phyloP scores from a whole-genome alignment of 176 grass and related monocot species.

The Tillandsia leiboldiana region DNA sequence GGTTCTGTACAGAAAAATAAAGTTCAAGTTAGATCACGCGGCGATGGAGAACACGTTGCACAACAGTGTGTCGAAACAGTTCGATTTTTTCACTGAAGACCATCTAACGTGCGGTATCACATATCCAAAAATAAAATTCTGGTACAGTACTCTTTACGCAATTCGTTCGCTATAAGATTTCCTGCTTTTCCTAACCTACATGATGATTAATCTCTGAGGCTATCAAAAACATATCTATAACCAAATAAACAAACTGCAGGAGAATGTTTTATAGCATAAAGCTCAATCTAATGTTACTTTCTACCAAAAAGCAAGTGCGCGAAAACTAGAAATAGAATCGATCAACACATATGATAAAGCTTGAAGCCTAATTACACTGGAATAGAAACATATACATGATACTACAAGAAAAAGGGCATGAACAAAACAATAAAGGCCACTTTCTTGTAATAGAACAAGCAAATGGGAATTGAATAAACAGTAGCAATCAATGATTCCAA shows the following conservation, averaged over 20 bases:
- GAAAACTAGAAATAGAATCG: too few species aligned
- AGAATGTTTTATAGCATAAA: not conserved
- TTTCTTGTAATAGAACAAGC: conserved; percentile 5
- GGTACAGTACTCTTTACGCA: too few species aligned
- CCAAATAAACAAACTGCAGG: not conserved
- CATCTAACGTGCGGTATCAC: too few species aligned
- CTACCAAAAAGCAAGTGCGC: not conserved
- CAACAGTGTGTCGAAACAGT: conserved; percentile 5
- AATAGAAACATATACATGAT: not conserved
- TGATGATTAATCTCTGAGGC: too few species aligned
- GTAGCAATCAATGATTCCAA: not conserved
- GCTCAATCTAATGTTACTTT: not conserved
- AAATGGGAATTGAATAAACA: conserved; percentile 31
- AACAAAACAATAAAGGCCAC: not conserved
- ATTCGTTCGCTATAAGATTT: too few species aligned
- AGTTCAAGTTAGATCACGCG: not conserved
- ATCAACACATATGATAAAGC: not conserved
- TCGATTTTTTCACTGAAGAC: not conserved
- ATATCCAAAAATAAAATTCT: too few species aligned
- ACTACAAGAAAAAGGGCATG: too few species aligned
- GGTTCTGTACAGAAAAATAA: conserved; percentile 24
- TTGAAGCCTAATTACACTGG: not conserved
- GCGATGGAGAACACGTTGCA: not conserved
- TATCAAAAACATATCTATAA: too few species aligned
- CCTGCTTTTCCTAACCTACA: too few species aligned